Evolutionary conservation across 805 yeast species (phyloP).

Genomic region (Lipomyces kockii): DNA sequence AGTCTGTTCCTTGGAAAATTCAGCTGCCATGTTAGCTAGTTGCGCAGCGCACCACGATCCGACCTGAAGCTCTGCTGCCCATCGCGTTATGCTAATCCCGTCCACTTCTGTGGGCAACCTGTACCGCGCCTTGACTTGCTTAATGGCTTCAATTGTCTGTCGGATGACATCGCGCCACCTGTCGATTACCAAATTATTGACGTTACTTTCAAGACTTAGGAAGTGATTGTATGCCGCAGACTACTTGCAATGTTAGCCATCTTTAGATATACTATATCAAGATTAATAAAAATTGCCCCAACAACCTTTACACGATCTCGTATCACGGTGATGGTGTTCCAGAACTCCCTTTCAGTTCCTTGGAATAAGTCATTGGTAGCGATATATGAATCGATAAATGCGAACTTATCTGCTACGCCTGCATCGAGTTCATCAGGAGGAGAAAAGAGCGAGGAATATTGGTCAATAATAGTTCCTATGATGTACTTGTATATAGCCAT

Average conservation of each 20-base stretch:
- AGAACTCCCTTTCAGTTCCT: constrained; percentile 15
- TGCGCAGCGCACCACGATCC: constrained; percentile 16
- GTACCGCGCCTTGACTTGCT: constrained; percentile 5
- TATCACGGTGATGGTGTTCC: constrained; percentile 2
- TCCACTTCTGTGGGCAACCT: constrained; percentile 7
- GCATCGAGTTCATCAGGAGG: background rate
- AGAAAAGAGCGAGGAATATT: background rate
- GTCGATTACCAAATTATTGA: background rate
- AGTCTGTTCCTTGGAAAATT: constrained; percentile 8
- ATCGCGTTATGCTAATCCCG: constrained; percentile 16
- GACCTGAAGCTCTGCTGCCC: constrained; percentile 16
- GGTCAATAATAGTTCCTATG: background rate
- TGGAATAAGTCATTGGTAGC: constrained; percentile 20
- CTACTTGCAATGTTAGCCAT: background rate
- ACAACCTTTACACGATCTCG: constrained; percentile 7
- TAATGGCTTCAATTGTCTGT: background rate
- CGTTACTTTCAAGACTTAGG: background rate
- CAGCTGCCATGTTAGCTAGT: constrained; percentile 12
- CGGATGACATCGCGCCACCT: constrained; percentile 10
- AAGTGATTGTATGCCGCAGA: constrained; percentile 15
- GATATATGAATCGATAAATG: constrained; percentile 21
- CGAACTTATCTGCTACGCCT: background rate
- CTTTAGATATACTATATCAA: background rate
- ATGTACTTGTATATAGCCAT: constrained; percentile 8
- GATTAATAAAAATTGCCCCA: background rate